Percentiles rank a stretch among this genome's conserved stretches.
These are phyloP conservation scores for Coelastrella sp. DNA, from an alignment of 139 green algal species.

Conservation along the genomic window DNA sequence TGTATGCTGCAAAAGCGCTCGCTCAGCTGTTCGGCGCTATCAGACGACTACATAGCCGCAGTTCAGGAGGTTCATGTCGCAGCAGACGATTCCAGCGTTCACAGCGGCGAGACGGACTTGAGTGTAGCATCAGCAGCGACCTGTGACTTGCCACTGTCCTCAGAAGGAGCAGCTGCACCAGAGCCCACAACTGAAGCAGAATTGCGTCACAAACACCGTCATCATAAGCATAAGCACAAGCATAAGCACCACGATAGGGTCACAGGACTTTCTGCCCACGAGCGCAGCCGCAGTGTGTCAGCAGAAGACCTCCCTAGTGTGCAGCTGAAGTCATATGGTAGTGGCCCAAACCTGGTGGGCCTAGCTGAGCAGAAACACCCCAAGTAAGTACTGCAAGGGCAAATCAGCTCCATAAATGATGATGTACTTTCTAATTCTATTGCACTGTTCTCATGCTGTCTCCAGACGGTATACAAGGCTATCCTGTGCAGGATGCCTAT, in stretches of 20 bases:
- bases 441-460: too few relatives aligned
- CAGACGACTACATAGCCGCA: background rate
- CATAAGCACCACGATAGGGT: background rate
- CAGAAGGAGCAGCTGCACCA: background rate
- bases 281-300: background rate
- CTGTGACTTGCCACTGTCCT: too few relatives aligned
- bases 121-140: too few relatives aligned
- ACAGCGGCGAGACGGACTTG: background rate
- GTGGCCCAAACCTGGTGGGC: background rate
- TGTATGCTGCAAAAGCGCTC: background rate
- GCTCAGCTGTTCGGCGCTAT: conserved; percentile 4
- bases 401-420: background rate
- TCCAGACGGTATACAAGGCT: too few relatives aligned
- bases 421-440: background rate
- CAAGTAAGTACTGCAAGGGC: background rate
- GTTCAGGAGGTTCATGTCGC: background rate
- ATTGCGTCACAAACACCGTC: background rate
- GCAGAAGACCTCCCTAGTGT: background rate
- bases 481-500: too few relatives aligned
- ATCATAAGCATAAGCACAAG: background rate
- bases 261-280: background rate
- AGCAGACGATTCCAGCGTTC: conserved; percentile 5
- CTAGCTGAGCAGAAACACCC: background rate
- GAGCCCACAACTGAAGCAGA: background rate
- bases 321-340: background rate